A percentile compares a stretch with the other conserved stretches of the same genome.
Conservation (phyloP, 2,329 filamentous ascomycete species). For the Clonostachys solani region DNA sequence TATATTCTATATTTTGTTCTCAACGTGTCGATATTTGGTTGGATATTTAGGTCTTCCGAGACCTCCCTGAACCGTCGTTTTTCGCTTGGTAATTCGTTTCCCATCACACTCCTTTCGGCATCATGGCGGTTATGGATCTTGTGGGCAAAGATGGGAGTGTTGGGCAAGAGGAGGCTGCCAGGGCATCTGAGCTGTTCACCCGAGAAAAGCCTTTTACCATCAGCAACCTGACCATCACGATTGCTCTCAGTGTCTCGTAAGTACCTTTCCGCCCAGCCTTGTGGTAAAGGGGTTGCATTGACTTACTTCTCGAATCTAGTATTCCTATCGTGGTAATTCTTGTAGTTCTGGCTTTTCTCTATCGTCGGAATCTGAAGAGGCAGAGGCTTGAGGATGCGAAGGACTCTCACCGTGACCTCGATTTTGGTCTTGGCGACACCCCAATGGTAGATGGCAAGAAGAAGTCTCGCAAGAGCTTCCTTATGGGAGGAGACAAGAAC, state of each 20-base stretch:
- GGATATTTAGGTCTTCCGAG: not conserved
- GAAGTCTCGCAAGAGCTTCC: conserved; percentile 20
- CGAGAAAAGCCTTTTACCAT: conserved; percentile 58
- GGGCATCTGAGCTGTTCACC: conserved; percentile 20
- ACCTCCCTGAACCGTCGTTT: not conserved
- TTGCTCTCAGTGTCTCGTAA: conserved; percentile 68
- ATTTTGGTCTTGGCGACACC: conserved; percentile 75
- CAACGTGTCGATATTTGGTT: conserved; percentile 1
- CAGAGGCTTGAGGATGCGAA: conserved; percentile 73
- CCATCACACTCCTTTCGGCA: too few relatives aligned
- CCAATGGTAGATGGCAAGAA: conserved; percentile 23
- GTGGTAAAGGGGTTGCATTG: not conserved
- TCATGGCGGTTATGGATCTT: not conserved
- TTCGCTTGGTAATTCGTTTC: not conserved
- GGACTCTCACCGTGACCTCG: conserved; percentile 85
- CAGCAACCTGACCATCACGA: conserved; percentile 57
- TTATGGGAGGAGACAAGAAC: conserved; percentile 50
- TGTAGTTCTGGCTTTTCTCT: conserved; percentile 68
- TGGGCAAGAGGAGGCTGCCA: conserved; percentile 5
- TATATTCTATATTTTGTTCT: not conserved
- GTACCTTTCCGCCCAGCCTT: conserved; percentile 24
- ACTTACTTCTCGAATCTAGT: conserved; percentile 38
- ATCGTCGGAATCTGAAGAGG: conserved; percentile 71
- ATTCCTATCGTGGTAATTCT: conserved; percentile 69
- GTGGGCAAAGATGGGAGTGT: not conserved